Evolutionary conservation across 805 yeast genomes (phyloP).

Genomic region (Candida oleophila): DNA sequence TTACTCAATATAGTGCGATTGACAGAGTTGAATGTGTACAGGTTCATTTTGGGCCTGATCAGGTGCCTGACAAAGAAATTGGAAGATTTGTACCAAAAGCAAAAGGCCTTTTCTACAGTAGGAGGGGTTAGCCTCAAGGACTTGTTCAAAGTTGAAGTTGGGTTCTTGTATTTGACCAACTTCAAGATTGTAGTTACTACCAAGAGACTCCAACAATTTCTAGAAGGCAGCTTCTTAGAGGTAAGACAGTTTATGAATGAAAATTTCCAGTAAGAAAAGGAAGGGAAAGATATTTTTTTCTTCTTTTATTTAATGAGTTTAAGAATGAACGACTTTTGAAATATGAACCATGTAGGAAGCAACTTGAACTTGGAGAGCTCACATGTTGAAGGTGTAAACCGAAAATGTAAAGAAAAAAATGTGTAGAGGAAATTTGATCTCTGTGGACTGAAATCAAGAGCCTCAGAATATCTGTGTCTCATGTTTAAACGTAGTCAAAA

Average conservation of each 20-base stretch:
- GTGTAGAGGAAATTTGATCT: slow-evolving; percentile 48
- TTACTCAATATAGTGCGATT: slow-evolving; percentile 31
- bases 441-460: slow-evolving; percentile 89
- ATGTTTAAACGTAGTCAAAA: neutral
- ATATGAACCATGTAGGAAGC: neutral
- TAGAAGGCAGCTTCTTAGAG: slow-evolving; percentile 27
- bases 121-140: slow-evolving; percentile 41
- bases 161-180: slow-evolving; percentile 39
- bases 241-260: slow-evolving; percentile 23
- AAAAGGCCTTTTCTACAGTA: slow-evolving; percentile 39
- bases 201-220: slow-evolving; percentile 29
- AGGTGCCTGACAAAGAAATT: slow-evolving; percentile 42
- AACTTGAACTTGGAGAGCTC: neutral
- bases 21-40: slow-evolving; percentile 33
- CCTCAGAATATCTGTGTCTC: slow-evolving; percentile 55
- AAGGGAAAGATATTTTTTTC: too few species aligned
- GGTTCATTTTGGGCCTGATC: slow-evolving; percentile 38
- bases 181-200: slow-evolving; percentile 38
- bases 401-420: too few species aligned
- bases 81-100: slow-evolving; percentile 44
- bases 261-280: neutral
- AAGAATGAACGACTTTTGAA: neutral
- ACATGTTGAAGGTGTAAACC: neutral
- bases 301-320: neutral
- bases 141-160: slow-evolving; percentile 37